Percentiles rank a stretch among this genome's conserved stretches.
These are phyloP conservation scores for Xylaria polymorpha DNA, from an alignment of 2,329 filamentous ascomycete genomes.

Conservation along the genomic window DNA sequence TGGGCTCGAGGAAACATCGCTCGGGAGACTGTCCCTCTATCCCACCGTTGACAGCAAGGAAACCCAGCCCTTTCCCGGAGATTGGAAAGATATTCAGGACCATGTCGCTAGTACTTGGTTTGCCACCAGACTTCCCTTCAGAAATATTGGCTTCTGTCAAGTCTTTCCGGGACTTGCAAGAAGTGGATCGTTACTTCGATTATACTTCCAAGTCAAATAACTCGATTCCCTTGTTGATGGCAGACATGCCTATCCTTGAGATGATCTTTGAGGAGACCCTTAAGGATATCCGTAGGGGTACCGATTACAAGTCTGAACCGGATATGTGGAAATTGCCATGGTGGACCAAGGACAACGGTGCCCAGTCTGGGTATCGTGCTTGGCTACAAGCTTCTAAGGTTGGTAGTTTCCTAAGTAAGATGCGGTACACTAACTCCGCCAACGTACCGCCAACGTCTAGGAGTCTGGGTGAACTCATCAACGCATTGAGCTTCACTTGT, in stretches of 20 bases:
- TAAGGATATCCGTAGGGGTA: no score
- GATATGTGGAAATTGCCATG: background rate
- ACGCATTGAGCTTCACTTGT: background rate
- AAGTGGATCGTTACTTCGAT: conserved; percentile 8
- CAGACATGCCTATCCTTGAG: no score
- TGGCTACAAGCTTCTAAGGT: background rate
- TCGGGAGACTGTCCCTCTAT: background rate
- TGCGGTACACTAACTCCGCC: background rate
- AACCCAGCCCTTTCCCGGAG: background rate
- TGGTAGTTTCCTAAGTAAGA: background rate
- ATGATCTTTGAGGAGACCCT: no score
- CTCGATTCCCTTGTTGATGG: no score
- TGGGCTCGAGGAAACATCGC: background rate
- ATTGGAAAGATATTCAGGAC: background rate
- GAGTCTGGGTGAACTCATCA: background rate
- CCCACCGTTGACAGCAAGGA: background rate
- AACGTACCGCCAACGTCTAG: background rate
- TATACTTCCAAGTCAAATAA: background rate
- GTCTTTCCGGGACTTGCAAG: conserved; percentile 8
- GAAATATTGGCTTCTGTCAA: conserved; percentile 1
- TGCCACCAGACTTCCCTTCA: conserved; percentile 10
- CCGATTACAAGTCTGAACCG: no score
- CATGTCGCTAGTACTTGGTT: conserved; percentile 8
- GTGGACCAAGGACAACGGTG: background rate
- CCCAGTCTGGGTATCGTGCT: background rate